These are phyloP conservation scores for Rhododendron williamsianum DNA, from an alignment of 148 eudicot genomes.

Conservation along the genomic window DNA sequence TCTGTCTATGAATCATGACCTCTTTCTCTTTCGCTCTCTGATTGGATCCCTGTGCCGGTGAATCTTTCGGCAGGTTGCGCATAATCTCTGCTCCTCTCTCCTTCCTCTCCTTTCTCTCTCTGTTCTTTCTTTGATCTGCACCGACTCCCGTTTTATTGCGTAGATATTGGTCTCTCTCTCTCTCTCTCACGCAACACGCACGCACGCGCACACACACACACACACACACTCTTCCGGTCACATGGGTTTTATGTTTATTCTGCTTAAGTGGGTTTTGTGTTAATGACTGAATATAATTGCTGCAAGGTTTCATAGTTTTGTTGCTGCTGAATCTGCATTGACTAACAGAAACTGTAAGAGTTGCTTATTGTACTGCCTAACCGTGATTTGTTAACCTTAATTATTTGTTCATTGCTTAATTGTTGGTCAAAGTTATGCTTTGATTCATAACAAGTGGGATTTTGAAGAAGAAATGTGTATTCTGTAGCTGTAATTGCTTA, in stretches of 20 bases:
- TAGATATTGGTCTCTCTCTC: neutral
- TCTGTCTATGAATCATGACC: neutral
- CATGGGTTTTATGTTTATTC: neutral
- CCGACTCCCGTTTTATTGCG: neutral
- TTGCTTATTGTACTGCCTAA: neutral
- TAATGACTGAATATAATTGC: neutral
- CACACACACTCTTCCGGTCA: neutral
- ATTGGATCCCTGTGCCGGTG: neutral
- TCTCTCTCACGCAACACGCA: neutral
- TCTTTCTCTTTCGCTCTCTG: neutral
- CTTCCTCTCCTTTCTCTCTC: neutral
- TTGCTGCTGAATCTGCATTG: neutral
- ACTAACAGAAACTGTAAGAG: neutral
- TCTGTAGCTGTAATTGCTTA: neutral
- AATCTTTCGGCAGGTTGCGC: neutral
- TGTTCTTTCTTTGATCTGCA: neutral
- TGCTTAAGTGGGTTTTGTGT: too few species aligned
- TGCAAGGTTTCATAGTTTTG: neutral
- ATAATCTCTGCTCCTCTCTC: neutral
- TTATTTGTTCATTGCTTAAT: neutral
- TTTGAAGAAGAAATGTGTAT: neutral
- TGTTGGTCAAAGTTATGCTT: neutral
- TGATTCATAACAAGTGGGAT: neutral
- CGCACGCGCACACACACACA: too few species aligned
- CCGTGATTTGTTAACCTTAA: neutral